phyloP scores from a whole-genome alignment of 139 green algal genomes.

The Chlorella sp. region DNA sequence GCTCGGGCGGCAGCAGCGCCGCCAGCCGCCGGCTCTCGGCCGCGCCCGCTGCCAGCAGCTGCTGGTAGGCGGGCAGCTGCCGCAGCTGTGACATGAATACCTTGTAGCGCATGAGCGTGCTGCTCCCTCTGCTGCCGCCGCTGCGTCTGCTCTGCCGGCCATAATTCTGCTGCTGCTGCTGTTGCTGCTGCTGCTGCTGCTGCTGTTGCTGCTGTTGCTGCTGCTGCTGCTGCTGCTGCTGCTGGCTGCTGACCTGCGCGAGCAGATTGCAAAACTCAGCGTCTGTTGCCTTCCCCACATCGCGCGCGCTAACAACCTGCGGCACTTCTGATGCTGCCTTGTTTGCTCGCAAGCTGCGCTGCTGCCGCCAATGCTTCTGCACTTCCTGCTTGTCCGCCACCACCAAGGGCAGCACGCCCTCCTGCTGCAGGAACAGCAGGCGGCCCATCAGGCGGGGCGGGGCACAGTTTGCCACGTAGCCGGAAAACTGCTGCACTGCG shows the following conservation, averaged over 20 bases:
- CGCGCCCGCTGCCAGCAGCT: not conserved
- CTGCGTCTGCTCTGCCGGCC: too few species aligned
- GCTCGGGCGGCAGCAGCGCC: not conserved
- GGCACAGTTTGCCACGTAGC: not conserved
- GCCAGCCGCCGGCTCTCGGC: not conserved
- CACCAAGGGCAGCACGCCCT: slow-evolving; percentile 7
- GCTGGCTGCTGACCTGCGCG: not conserved
- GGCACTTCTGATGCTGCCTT: not conserved
- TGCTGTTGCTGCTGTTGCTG: not conserved
- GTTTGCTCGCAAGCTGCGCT: not conserved
- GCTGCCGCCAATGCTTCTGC: not conserved
- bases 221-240: not conserved
- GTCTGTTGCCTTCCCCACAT: not conserved
- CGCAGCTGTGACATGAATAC: not conserved
- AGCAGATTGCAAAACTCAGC: not conserved
- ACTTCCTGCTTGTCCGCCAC: not conserved
- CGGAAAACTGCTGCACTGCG: not conserved
- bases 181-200: too few species aligned
- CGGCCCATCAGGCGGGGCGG: not conserved
- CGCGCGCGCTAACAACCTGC: not conserved
- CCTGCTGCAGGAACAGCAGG: slow-evolving; percentile 6
- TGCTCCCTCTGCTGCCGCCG: too few species aligned
- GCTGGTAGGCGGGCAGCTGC: not conserved
- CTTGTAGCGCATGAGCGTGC: too few species aligned
- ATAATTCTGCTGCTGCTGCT: too few species aligned